Percentiles rank a stretch among this genome's conserved stretches.
Evolutionary conservation across 352 stramenopile genomes (phyloP).

Genomic region (Globisporangium radiosum): DNA sequence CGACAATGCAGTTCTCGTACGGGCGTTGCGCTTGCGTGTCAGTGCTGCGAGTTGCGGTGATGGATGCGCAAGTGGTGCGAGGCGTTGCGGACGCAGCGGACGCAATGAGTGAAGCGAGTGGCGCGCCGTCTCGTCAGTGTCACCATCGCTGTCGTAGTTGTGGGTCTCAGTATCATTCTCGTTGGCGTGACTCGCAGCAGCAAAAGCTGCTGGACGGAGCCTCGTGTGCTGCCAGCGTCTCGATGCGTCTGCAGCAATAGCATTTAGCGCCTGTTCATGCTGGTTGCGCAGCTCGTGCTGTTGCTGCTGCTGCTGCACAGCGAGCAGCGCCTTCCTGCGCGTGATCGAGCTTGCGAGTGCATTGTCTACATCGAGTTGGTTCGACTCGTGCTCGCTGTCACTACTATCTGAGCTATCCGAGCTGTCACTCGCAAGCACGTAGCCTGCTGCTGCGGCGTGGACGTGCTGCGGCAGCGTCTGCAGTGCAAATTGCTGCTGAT

Average conservation of each 20-base stretch:
- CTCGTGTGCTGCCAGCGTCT: neutral
- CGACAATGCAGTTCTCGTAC: neutral
- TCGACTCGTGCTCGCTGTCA: slow-evolving; percentile 1
- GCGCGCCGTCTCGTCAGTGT: neutral
- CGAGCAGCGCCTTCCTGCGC: neutral
- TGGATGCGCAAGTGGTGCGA: neutral
- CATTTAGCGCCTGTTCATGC: neutral
- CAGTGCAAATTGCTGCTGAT: slow-evolving; percentile 7
- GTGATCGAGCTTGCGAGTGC: neutral
- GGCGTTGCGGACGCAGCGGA: neutral
- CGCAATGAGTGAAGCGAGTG: neutral
- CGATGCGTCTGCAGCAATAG: neutral
- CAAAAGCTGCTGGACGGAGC: neutral
- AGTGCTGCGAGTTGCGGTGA: neutral
- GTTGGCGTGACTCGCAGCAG: neutral
- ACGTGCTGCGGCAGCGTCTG: slow-evolving; percentile 9
- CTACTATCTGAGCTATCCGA: neutral
- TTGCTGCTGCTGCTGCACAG: neutral
- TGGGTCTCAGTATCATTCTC: neutral
- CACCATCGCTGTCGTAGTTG: neutral
- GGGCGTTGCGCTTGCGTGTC: neutral
- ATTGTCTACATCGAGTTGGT: slow-evolving; percentile 1
- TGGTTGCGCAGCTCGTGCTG: neutral
- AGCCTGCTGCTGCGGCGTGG: neutral
- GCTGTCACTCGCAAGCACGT: neutral